Conservation (phyloP, 2,329 filamentous ascomycete genomes). For the Leptographium galeiforme region DNA sequence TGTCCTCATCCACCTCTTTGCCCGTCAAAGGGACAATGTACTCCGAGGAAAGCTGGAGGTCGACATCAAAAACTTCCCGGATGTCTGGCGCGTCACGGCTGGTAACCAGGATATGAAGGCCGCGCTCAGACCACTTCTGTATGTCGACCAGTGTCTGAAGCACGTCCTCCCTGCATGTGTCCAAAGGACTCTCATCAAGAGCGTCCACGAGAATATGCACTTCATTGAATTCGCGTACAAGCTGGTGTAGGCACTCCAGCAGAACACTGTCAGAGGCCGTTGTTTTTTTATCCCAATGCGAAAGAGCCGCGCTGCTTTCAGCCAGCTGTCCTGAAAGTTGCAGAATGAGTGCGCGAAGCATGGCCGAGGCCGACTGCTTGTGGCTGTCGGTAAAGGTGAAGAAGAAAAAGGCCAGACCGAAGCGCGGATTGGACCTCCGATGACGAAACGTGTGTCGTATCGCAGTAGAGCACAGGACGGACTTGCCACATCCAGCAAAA, state of each 20-base stretch:
- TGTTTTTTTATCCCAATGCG: constrained; percentile 8
- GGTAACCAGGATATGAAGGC: constrained; percentile 19
- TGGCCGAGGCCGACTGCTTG: constrained; percentile 18
- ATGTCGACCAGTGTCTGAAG: constrained; percentile 16
- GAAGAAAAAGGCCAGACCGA: constrained; percentile 24
- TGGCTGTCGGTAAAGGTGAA: constrained; percentile 23
- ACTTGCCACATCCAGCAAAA: constrained; percentile 26
- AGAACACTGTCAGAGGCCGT: constrained; percentile 10
- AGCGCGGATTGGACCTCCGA: constrained; percentile 10
- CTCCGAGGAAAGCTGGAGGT: neutral
- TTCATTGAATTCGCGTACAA: constrained; percentile 16
- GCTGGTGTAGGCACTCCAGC: constrained; percentile 12
- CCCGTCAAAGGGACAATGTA: constrained; percentile 13
- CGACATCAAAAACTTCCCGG: constrained; percentile 9
- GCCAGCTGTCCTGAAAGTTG: constrained; percentile 20
- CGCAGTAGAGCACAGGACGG: constrained; percentile 22
- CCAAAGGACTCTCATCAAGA: constrained; percentile 21
- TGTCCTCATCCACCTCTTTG: constrained; percentile 14
- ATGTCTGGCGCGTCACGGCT: constrained; percentile 22
- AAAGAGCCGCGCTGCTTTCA: constrained; percentile 9
- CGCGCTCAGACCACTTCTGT: constrained; percentile 12
- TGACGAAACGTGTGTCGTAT: constrained; percentile 17
- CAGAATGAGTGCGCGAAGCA: constrained; percentile 20
- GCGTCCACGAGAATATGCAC: constrained; percentile 24
- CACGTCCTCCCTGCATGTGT: constrained; percentile 13